Conservation (phyloP, 148 eudicot genomes). For the Salicornia ramosissima region DNA sequence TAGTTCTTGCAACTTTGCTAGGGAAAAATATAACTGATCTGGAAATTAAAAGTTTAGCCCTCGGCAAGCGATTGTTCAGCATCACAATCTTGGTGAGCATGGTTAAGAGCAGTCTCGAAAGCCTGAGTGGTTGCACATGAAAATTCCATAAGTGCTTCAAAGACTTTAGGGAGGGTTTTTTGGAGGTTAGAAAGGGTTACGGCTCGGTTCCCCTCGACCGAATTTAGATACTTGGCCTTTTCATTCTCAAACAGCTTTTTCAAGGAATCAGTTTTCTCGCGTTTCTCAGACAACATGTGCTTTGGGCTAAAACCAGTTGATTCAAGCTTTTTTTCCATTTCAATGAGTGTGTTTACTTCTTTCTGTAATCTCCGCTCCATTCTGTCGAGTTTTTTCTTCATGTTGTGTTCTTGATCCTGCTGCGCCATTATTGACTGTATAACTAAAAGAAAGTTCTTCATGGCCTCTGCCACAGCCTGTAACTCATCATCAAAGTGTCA, state of each 20-base stretch:
- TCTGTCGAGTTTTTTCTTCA: slow-evolving; percentile 53
- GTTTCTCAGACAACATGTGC: slow-evolving; percentile 50
- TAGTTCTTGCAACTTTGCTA: no score
- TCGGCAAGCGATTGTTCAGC: slow-evolving; percentile 22
- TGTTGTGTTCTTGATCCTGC: slow-evolving; percentile 58
- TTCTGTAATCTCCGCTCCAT: slow-evolving; percentile 50
- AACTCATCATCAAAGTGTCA: neutral
- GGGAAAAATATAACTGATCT: no score
- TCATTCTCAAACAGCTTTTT: slow-evolving; percentile 42
- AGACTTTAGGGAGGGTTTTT: slow-evolving; percentile 54
- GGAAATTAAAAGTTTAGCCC: no score
- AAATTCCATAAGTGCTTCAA: slow-evolving; percentile 47
- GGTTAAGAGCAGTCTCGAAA: slow-evolving; percentile 40
- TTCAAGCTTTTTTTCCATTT: slow-evolving; percentile 55
- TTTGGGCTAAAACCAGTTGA: slow-evolving; percentile 38
- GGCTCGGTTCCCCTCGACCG: slow-evolving; percentile 41
- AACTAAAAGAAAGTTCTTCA: slow-evolving; percentile 45
- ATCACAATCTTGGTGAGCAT: slow-evolving; percentile 19
- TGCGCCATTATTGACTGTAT: slow-evolving; percentile 51
- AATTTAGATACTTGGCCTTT: slow-evolving; percentile 46
- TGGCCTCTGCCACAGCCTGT: slow-evolving; percentile 69
- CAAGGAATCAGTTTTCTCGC: slow-evolving; percentile 43
- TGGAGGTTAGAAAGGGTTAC: slow-evolving; percentile 57
- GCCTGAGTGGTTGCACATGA: slow-evolving; percentile 45
- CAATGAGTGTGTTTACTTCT: slow-evolving; percentile 42